Evolutionary conservation across 2,329 filamentous ascomycete species (phyloP).

Genomic region (Botryotinia narcissicola): DNA sequence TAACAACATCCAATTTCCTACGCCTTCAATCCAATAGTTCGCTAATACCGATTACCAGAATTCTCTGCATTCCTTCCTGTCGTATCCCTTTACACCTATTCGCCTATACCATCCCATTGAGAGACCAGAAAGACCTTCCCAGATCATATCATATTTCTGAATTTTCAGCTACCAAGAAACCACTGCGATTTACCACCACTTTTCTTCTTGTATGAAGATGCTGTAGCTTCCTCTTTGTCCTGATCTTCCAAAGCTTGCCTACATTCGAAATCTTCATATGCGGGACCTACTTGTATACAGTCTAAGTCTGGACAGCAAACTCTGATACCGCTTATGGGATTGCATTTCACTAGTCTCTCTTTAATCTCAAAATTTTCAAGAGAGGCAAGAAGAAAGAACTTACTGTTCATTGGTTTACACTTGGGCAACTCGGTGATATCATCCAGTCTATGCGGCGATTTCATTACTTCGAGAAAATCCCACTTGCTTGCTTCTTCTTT

Average conservation of each 20-base stretch:
- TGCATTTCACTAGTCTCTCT: neutral
- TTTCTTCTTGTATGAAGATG: neutral
- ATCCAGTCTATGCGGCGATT: constrained; percentile 1
- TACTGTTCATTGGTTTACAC: constrained; percentile 5
- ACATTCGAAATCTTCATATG: constrained; percentile 1
- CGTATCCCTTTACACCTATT: no score
- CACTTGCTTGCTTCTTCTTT: neutral
- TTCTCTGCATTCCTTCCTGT: neutral
- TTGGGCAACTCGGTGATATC: constrained; percentile 9
- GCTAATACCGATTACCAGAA: neutral
- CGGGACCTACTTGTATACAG: neutral
- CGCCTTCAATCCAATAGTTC: neutral
- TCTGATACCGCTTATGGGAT: neutral
- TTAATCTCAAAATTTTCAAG: neutral
- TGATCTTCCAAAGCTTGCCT: neutral
- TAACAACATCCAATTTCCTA: neutral
- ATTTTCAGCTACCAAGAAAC: neutral
- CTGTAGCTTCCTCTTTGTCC: neutral
- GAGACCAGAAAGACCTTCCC: neutral
- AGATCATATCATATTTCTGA: neutral
- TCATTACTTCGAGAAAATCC: neutral
- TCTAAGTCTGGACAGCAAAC: constrained; percentile 3
- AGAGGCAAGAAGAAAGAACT: neutral
- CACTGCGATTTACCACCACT: neutral
- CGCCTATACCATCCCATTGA: neutral